A percentile compares a stretch with the other conserved stretches of the same genome.
These are phyloP conservation scores for Cyclotella kingstonii DNA, from an alignment of 108 stramenopile genomes.

Conservation along the genomic window DNA sequence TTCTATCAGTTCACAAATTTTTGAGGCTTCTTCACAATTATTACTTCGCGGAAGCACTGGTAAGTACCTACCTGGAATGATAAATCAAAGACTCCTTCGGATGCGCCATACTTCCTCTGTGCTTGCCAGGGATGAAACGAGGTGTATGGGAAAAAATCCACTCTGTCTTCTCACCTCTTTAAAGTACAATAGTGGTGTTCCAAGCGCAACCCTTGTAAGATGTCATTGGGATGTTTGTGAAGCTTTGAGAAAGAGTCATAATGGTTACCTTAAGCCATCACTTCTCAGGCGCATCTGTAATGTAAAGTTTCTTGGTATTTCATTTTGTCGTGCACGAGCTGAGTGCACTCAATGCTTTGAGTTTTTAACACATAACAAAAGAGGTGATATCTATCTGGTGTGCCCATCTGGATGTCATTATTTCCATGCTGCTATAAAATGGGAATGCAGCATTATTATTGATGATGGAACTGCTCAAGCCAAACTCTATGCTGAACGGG, in stretches of 20 bases:
- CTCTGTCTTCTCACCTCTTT: slow-evolving; percentile 15
- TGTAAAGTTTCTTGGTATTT: slow-evolving; percentile 53
- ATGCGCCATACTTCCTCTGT: background rate
- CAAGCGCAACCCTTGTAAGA: slow-evolving; percentile 44
- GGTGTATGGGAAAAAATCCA: background rate
- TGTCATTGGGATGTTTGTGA: slow-evolving; percentile 52
- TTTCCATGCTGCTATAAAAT: slow-evolving; percentile 51
- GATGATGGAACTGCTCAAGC: slow-evolving; percentile 87
- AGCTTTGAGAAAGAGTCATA: slow-evolving; percentile 30
- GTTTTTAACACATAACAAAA: slow-evolving; percentile 15
- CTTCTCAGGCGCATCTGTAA: slow-evolving; percentile 51
- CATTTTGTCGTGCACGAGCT: slow-evolving; percentile 64
- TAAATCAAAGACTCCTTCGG: slow-evolving; percentile 44
- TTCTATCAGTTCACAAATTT: background rate
- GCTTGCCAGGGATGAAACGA: background rate
- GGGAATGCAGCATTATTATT: slow-evolving; percentile 83
- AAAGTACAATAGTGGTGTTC: slow-evolving; percentile 19
- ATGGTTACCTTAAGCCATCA: slow-evolving; percentile 53
- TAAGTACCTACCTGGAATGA: slow-evolving; percentile 57
- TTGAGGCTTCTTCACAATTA: slow-evolving; percentile 7
- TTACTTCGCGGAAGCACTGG: slow-evolving; percentile 32
- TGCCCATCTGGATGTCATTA: slow-evolving; percentile 46
- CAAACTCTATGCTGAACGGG: slow-evolving; percentile 80
- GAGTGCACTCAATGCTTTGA: slow-evolving; percentile 66
- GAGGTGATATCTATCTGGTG: background rate